Evolutionary conservation across 495 filamentous ascomycete species (phyloP).

Genomic region (Echria macrotheca): DNA sequence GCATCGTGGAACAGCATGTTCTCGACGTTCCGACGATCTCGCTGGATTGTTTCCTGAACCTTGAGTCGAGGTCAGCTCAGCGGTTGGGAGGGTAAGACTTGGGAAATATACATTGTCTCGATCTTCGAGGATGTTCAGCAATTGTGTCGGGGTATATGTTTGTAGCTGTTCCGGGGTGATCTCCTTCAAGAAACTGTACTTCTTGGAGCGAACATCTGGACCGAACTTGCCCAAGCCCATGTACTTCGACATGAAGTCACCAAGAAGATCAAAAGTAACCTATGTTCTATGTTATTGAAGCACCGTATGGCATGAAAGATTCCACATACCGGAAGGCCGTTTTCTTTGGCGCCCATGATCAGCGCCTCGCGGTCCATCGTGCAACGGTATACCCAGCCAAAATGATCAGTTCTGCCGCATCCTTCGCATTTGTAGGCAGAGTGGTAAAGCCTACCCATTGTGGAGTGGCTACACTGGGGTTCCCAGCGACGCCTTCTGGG

Average conservation of each 20-base stretch:
- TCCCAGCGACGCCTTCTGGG: constrained; percentile 13
- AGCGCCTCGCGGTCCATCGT: constrained; percentile 51
- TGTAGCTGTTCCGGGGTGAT: constrained; percentile 45
- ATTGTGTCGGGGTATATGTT: constrained; percentile 37
- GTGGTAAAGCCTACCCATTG: constrained; percentile 52
- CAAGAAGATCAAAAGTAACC: constrained; percentile 26
- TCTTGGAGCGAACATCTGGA: constrained; percentile 31
- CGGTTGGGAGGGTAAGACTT: neutral
- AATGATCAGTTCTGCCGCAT: constrained; percentile 42
- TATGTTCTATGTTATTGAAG: too few relatives aligned
- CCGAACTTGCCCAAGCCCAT: constrained; percentile 29
- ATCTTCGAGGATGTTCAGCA: constrained; percentile 36
- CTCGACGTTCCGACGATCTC: constrained; percentile 8
- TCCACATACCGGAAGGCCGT: constrained; percentile 25
- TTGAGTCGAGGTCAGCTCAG: constrained; percentile 7
- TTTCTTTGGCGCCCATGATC: constrained; percentile 31
- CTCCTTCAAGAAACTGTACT: constrained; percentile 41
- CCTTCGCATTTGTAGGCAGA: constrained; percentile 40
- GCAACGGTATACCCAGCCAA: constrained; percentile 66
- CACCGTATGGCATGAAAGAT: too few relatives aligned
- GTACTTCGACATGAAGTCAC: constrained; percentile 14
- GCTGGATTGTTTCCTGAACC: constrained; percentile 22
- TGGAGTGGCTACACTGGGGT: constrained; percentile 52
- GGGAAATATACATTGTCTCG: constrained; percentile 30
- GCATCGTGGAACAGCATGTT: constrained; percentile 1